Conservation (phyloP, 2,329 filamentous ascomycete species). For the Botrytis fragariae region DNA sequence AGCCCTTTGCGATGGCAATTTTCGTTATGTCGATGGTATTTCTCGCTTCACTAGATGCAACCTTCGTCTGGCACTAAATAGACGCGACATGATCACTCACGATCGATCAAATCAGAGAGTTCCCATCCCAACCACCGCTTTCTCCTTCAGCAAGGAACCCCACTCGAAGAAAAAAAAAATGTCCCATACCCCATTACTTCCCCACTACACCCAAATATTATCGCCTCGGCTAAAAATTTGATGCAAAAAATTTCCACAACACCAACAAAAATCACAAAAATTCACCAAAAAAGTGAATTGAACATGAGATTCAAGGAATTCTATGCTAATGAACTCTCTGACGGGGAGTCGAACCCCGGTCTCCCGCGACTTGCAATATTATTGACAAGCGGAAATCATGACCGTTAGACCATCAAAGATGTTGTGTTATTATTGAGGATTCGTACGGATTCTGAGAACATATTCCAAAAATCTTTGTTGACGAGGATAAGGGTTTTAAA, state of each 20-base stretch:
- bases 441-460: fast-evolving
- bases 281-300: neutral
- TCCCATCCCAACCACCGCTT: neutral
- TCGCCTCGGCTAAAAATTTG: neutral
- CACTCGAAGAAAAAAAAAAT: neutral
- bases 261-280: neutral
- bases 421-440: too few species aligned
- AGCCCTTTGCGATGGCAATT: neutral
- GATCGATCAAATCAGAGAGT: neutral
- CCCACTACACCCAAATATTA: neutral
- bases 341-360: constrained; percentile 35
- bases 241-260: neutral
- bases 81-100: neutral
- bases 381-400: constrained; percentile 35
- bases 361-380: constrained; percentile 26
- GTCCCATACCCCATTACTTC: neutral
- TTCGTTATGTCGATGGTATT: neutral
- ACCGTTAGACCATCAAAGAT: too few species aligned
- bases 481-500: too few species aligned
- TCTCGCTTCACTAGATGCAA: neutral
- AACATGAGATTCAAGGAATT: neutral
- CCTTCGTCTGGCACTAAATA: neutral
- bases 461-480: too few species aligned
- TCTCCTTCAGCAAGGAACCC: neutral
- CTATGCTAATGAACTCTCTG: neutral